Evolutionary conservation across 208 protist species (phyloP).

Genomic region (Acanthamoeba lenticulata): DNA sequence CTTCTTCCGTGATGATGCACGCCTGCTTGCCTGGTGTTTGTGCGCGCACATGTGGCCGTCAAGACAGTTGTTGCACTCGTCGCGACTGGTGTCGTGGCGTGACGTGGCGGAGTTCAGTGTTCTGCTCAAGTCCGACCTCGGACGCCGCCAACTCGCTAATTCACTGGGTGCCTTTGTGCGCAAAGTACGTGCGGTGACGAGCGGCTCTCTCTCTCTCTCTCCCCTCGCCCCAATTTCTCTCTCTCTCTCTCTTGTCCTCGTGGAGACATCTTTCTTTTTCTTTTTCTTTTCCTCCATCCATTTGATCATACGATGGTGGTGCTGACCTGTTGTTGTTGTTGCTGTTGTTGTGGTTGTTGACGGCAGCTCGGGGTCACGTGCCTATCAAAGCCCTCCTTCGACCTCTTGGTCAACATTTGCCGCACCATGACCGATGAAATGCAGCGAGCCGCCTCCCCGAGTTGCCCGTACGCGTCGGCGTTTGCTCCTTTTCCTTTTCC

Average conservation of each 20-base stretch:
- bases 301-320: too few species aligned
- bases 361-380: background rate
- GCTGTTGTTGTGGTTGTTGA: too few species aligned
- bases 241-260: background rate
- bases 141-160: background rate
- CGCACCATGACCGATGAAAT: background rate
- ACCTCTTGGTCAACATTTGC: background rate
- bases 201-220: too few species aligned
- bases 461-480: background rate
- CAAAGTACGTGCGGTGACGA: background rate
- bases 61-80: background rate
- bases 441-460: background rate
- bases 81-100: background rate
- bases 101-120: background rate
- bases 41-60: background rate
- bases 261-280: background rate
- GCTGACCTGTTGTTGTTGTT: too few species aligned
- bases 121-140: background rate
- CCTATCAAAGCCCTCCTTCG: conserved; percentile 9
- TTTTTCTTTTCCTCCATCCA: too few species aligned
- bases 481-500: background rate
- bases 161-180: background rate
- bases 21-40: background rate
- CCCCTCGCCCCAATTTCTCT: background rate
- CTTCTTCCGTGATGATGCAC: too few species aligned